These are phyloP conservation scores for Pisolithus microcarpus DNA, from an alignment of 768 basidiomycete genomes.

Conservation along the genomic window DNA sequence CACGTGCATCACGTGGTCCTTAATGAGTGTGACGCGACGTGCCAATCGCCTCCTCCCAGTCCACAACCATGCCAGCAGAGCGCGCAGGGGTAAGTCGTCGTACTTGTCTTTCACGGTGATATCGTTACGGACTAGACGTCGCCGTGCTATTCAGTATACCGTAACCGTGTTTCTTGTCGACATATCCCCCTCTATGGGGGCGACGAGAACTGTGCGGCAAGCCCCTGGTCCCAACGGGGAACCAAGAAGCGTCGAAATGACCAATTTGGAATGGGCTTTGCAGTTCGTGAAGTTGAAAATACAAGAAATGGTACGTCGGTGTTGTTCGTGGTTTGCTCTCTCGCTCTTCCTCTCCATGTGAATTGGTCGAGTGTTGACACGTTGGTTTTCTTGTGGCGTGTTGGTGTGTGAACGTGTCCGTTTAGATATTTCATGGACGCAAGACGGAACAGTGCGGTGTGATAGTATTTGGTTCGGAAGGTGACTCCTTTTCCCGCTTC, in stretches of 20 bases:
- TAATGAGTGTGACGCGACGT: conserved; percentile 21
- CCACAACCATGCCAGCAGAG: conserved; percentile 36
- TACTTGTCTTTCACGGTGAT: conserved; percentile 16
- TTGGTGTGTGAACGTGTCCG: not conserved
- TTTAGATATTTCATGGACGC: conserved; percentile 80
- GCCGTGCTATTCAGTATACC: conserved; percentile 42
- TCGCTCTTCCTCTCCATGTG: too few relatives aligned
- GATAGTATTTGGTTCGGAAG: conserved; percentile 77
- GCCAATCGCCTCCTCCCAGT: conserved; percentile 8
- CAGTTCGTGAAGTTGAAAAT: conserved; percentile 87
- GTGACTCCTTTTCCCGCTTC: conserved; percentile 24
- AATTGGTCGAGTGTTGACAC: too few relatives aligned
- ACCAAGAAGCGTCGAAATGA: conserved; percentile 47
- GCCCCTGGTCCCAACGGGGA: conserved; percentile 48
- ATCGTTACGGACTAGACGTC: conserved; percentile 6
- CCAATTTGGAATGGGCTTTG: conserved; percentile 74
- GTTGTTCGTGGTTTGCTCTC: not conserved
- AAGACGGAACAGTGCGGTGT: conserved; percentile 96
- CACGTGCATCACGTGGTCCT: conserved; percentile 29
- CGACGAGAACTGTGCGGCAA: conserved; percentile 48
- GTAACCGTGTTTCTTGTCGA: conserved; percentile 89
- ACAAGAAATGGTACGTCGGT: conserved; percentile 68
- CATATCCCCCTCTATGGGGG: conserved; percentile 80
- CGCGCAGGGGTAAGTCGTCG: conserved; percentile 55
- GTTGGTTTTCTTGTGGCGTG: too few relatives aligned